Base-by-base conservation (phyloP, 2,329 filamentous ascomycete genomes). In the Ophiostoma himal-ulmi region DNA sequence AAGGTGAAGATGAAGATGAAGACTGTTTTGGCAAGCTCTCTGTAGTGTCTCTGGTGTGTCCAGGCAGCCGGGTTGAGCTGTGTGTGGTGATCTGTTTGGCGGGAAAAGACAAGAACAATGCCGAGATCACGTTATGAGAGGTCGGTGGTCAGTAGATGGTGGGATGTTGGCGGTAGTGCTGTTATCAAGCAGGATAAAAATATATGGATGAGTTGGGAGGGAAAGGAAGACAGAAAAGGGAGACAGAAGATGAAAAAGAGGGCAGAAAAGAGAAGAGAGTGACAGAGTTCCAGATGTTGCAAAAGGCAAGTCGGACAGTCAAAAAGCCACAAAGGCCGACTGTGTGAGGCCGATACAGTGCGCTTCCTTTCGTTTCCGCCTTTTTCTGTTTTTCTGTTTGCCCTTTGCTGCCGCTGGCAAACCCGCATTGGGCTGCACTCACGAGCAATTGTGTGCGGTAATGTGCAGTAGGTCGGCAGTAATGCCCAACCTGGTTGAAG, bases 401-500 rank as follows among this genome's bases (percentile, higher is more conserved):
- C 44, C 44, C 52, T 11, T 8, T 30, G 52, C 22, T 26, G 52
- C 52, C 52, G 52, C 44, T 34, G 22, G 26, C 10, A 22, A n/a
- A n/a, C 54, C 54, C 52, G 52, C 57, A 64, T 69, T 69, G 70
- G 68, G 68, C 68, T 65, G 68, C 39, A 48, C 34, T 62, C 44
- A 39, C n/a, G 48, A 41, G 54, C 11, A 64, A n/a, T 2, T 11
- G 52, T 26, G 13, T n/a, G 64, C 36, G 44, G 26, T 52, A 48
- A 44, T 34, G 10, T 41, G 52, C 20, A 60, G 34, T 20, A 36
- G 62, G 41, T 36, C 62, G 22, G 39, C 70, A 69, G 41, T n/a
- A 41, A 54, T 71, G 70, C 70, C 70, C 70, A 65, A 65, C 62
- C 17, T 69, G 52, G 68, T 20, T n/a, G 67, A 17, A 30, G 10